Conservation (phyloP, 345 rosid species). For the Gossypium australe region DNA sequence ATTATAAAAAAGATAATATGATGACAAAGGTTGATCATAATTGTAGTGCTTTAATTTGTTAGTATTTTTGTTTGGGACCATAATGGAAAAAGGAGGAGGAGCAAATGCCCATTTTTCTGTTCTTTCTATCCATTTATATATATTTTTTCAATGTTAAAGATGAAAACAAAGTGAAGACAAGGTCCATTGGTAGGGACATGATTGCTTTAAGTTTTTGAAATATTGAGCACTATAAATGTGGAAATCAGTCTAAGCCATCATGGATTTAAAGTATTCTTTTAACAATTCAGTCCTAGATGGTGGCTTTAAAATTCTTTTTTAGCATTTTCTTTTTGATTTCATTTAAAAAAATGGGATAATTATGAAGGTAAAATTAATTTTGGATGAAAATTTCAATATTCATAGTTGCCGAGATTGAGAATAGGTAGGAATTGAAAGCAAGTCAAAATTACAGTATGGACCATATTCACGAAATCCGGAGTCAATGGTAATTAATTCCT, state of each 20-base stretch:
- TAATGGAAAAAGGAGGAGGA: not conserved
- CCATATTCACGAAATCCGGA: not conserved
- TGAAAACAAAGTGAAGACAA: not conserved
- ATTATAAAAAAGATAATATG: not conserved
- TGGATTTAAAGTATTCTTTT: not conserved
- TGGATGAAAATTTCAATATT: no score
- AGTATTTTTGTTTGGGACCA: not conserved
- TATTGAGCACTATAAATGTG: not conserved
- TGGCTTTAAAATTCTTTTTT: no score
- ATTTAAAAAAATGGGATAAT: not conserved
- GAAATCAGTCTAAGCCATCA: not conserved
- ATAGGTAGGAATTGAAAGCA: no score
- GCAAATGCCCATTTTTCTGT: not conserved
- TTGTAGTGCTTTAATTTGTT: not conserved
- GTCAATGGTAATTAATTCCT: not conserved
- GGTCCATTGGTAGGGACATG: not conserved
- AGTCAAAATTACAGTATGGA: not conserved
- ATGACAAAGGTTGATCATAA: not conserved
- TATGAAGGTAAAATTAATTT: no score
- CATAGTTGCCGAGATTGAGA: no score
- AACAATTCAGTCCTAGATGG: no score
- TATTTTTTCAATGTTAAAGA: not conserved
- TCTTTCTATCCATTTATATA: not conserved
- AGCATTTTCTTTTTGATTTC: no score
- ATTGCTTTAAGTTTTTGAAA: not conserved